A percentile compares a stretch with the other conserved stretches of the same genome.
phyloP scores from a whole-genome alignment of 2,329 filamentous ascomycete species.

The Botryotinia calthae region DNA sequence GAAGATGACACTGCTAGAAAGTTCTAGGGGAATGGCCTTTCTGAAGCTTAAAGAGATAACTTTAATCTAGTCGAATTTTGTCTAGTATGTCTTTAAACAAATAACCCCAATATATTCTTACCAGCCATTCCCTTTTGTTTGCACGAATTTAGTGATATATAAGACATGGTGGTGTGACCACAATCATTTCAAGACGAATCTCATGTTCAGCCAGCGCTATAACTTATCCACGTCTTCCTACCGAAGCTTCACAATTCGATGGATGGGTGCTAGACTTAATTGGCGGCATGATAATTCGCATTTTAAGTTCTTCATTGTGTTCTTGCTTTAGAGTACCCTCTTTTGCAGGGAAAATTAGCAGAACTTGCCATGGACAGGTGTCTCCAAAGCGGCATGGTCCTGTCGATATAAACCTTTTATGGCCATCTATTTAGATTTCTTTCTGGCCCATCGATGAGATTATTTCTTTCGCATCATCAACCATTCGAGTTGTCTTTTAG shows the following conservation, averaged over 20 bases:
- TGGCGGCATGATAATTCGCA: too few relatives aligned
- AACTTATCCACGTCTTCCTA: neutral
- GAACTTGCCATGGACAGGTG: neutral
- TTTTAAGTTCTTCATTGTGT: neutral
- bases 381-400: neutral
- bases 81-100: neutral
- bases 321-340: neutral
- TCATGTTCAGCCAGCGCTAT: neutral
- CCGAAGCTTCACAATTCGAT: neutral
- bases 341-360: neutral
- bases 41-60: neutral
- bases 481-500: neutral
- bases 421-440: neutral
- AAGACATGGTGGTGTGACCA: neutral
- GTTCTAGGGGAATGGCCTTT: neutral
- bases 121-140: neutral
- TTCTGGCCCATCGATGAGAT: neutral
- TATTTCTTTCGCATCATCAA: neutral
- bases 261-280: neutral
- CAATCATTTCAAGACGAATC: neutral
- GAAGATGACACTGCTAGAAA: neutral
- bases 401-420: neutral
- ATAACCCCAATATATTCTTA: neutral
- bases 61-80: neutral
- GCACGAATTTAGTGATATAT: neutral